These are phyloP conservation scores for Fusarium sp. DNA, from an alignment of 2,329 filamentous ascomycete species.

Conservation along the genomic window DNA sequence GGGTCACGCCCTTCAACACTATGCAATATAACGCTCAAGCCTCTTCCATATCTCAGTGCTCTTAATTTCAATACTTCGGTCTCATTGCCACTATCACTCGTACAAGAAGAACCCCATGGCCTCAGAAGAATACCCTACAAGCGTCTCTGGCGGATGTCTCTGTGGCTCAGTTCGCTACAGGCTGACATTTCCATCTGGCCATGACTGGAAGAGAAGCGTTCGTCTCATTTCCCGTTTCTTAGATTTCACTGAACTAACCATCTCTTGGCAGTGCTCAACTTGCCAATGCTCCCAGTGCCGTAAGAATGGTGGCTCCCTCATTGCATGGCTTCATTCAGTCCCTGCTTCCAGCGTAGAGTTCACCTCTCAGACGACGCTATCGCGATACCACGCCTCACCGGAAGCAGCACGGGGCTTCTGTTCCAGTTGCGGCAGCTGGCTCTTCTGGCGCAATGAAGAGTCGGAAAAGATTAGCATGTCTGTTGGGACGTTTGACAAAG, in stretches of 20 bases:
- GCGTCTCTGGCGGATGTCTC: slow-evolving; percentile 62
- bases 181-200: slow-evolving; percentile 56
- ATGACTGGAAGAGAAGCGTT: slow-evolving; percentile 55
- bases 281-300: slow-evolving; percentile 68
- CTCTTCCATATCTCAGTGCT: not conserved
- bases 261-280: slow-evolving; percentile 51
- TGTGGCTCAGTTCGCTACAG: slow-evolving; percentile 61
- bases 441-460: slow-evolving; percentile 57
- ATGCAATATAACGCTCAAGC: not conserved
- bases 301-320: slow-evolving; percentile 60
- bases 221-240: not conserved
- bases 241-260: not conserved
- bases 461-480: slow-evolving; percentile 48
- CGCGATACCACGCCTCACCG: slow-evolving; percentile 54
- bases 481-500: slow-evolving; percentile 58
- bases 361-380: slow-evolving; percentile 48
- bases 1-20: not conserved
- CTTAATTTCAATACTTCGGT: not conserved
- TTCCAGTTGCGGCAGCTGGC: slow-evolving; percentile 57
- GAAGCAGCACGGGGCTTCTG: slow-evolving; percentile 60
- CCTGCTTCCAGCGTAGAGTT: slow-evolving; percentile 51
- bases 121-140: slow-evolving; percentile 45
- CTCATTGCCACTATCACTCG: not conserved
- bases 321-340: slow-evolving; percentile 55
- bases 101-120: slow-evolving; percentile 23